Percentiles rank a stretch among this genome's conserved stretches.
These are phyloP conservation scores for Fusarium papillatum DNA, from an alignment of 2,329 filamentous ascomycete species.

Conservation along the genomic window DNA sequence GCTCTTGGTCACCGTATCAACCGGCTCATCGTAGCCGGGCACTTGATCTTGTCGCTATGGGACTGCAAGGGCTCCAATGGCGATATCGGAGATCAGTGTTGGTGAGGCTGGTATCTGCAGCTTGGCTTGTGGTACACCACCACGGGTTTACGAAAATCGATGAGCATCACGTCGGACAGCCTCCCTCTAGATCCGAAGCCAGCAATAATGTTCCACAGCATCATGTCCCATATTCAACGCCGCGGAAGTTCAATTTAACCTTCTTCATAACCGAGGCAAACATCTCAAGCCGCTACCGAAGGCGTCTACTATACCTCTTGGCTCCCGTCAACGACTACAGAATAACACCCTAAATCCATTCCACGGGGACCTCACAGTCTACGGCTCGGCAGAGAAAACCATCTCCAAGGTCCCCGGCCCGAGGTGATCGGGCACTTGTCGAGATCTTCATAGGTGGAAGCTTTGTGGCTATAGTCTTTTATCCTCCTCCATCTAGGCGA, in stretches of 20 bases:
- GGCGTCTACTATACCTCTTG: not conserved
- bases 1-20: not conserved
- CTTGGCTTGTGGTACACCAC: not conserved
- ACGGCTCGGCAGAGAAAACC: too few species aligned
- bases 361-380: conserved; percentile 22
- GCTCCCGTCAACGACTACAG: conserved; percentile 5
- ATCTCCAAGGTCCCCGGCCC: conserved; percentile 15
- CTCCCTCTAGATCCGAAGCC: not conserved
- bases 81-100: not conserved
- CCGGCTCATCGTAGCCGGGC: not conserved
- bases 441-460: conserved; percentile 17
- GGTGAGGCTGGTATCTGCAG: not conserved
- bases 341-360: conserved; percentile 8
- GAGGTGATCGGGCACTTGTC: not conserved
- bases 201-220: not conserved
- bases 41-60: not conserved
- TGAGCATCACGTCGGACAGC: not conserved
- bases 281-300: not conserved
- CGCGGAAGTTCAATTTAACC: not conserved
- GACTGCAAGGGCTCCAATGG: not conserved
- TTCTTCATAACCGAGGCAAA: not conserved
- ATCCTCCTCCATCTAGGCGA: not conserved
- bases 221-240: not conserved
- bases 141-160: not conserved
- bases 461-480: conserved; percentile 8